Percentiles rank a stretch among this genome's conserved stretches.
Evolutionary conservation across 805 yeast species (phyloP).

Genomic region (Candida piceae): DNA sequence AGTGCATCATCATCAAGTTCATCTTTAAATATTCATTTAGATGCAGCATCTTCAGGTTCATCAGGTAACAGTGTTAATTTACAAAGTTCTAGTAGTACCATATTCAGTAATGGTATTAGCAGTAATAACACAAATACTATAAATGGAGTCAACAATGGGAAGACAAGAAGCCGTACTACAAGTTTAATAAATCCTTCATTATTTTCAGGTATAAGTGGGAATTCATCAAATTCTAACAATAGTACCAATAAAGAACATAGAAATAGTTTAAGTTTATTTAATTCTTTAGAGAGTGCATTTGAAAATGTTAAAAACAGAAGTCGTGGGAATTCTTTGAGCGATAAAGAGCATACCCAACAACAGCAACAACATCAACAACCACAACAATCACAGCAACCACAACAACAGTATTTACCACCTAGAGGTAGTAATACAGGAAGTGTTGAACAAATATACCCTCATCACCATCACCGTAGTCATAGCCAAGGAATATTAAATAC

Average conservation of each 20-base stretch:
- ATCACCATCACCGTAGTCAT: neutral
- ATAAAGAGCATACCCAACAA: constrained; percentile 5
- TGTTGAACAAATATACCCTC: neutral
- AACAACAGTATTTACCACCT: neutral
- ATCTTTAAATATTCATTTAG: constrained; percentile 21
- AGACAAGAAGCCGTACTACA: constrained; percentile 29
- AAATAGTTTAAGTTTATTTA: constrained; percentile 16
- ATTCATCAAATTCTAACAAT: neutral
- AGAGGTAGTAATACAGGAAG: neutral
- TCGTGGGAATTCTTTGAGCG: constrained; percentile 22
- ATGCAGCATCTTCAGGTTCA: constrained; percentile 1
- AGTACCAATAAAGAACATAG: constrained; percentile 10
- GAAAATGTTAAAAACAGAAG: constrained; percentile 29
- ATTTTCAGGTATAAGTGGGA: constrained; percentile 12
- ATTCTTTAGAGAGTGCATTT: constrained; percentile 30
- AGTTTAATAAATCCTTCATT: constrained; percentile 25
- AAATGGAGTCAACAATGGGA: constrained; percentile 4
- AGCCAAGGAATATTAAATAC: neutral
- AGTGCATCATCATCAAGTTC: constrained; percentile 30
- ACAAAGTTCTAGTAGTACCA: neutral
- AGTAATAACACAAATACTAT: neutral
- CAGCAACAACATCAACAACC: constrained; percentile 4
- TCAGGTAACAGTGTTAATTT: neutral
- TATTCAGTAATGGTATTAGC: neutral
- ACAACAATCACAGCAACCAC: constrained; percentile 2